These are phyloP conservation scores for Plasmodium cynomolgi DNA, from an alignment of 169 alveolate genomes.

Conservation along the genomic window DNA sequence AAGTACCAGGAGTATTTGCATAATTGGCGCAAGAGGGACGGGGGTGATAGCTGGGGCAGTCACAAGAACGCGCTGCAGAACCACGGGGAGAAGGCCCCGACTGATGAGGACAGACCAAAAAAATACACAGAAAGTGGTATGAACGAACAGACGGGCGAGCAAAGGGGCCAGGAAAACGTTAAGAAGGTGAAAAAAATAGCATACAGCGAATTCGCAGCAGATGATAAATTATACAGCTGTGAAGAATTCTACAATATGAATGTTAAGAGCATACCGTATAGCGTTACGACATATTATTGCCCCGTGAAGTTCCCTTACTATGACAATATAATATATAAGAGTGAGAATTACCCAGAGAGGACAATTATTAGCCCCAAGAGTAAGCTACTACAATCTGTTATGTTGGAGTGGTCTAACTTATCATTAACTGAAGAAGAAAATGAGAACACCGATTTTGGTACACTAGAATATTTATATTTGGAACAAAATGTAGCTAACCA, in stretches of 20 bases:
- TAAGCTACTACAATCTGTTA: constrained; percentile 85
- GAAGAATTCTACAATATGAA: constrained; percentile 77
- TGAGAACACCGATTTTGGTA: constrained; percentile 33
- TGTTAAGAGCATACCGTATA: constrained; percentile 85
- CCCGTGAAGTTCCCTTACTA: constrained; percentile 86
- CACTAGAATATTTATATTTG: constrained; percentile 77
- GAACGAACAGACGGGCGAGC: background rate
- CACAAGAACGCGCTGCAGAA: background rate
- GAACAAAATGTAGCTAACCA: constrained; percentile 82
- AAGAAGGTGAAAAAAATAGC: constrained; percentile 32
- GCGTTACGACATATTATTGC: constrained; percentile 84
- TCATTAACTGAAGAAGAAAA: constrained; percentile 24
- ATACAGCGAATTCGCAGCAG: constrained; percentile 32
- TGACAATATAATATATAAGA: constrained; percentile 83
- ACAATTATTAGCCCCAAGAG: constrained; percentile 85
- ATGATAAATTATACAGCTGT: constrained; percentile 68
- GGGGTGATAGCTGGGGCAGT: background rate
- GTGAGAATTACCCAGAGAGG: constrained; percentile 81
- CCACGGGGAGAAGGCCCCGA: background rate
- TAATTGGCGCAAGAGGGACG: background rate
- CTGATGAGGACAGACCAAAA: background rate
- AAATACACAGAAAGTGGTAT: background rate
- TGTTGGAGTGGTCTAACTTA: constrained; percentile 64
- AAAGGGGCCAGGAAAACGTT: background rate
- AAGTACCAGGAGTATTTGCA: constrained; percentile 61